These are phyloP conservation scores for Ballota nigra DNA, from an alignment of 257 asterid genomes.

Conservation along the genomic window DNA sequence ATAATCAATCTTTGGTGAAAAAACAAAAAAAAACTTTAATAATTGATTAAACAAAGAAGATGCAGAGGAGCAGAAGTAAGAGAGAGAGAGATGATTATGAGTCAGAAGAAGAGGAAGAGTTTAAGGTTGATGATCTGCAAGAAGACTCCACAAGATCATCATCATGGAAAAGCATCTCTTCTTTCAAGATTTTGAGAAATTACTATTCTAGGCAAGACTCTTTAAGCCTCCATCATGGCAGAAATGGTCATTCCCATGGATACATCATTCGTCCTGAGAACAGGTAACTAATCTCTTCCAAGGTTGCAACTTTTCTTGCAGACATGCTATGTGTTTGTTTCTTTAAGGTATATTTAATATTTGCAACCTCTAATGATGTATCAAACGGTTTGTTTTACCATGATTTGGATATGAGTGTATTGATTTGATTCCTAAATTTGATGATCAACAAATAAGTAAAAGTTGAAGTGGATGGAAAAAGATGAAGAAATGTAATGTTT, in stretches of 20 bases:
- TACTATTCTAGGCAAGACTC: slow-evolving; percentile 29
- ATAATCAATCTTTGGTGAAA: not conserved
- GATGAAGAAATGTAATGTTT: not conserved
- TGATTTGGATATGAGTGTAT: no score
- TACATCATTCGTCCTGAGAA: slow-evolving; percentile 41
- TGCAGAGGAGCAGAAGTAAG: slow-evolving; percentile 18
- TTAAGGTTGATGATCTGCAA: slow-evolving; percentile 35
- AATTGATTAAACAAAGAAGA: not conserved
- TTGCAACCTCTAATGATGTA: no score
- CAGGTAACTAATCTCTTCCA: slow-evolving; percentile 17
- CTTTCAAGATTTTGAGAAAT: slow-evolving; percentile 29
- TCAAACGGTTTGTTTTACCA: no score
- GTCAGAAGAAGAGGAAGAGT: slow-evolving; percentile 35
- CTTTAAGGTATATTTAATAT: no score
- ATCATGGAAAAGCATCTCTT: slow-evolving; percentile 29
- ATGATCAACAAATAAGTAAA: no score
- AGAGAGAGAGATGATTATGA: slow-evolving; percentile 31
- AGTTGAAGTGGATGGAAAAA: no score
- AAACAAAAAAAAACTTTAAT: not conserved
- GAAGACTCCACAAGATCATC: slow-evolving; percentile 24
- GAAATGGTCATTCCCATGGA: slow-evolving; percentile 20
- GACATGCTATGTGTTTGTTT: not conserved
- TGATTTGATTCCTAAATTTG: no score
- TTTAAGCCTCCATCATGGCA: not conserved
- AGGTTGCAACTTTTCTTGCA: not conserved